Percentiles rank a stretch among this genome's conserved stretches.
phyloP scores from a whole-genome alignment of 2,329 filamentous ascomycete genomes.

The Bipolaris victoriae region DNA sequence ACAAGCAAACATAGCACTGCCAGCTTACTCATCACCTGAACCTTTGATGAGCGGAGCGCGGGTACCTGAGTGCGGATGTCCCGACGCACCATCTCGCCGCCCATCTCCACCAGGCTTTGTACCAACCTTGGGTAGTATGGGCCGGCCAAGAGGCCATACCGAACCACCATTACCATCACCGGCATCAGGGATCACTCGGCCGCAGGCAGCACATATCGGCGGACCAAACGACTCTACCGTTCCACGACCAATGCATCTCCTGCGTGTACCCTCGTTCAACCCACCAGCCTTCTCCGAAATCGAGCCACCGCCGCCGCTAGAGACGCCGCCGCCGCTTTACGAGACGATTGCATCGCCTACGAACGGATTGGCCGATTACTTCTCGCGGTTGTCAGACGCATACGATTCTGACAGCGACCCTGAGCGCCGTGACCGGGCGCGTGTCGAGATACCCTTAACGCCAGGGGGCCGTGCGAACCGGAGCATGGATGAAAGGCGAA shows the following conservation, averaged over 20 bases:
- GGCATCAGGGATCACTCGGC: constrained; percentile 56
- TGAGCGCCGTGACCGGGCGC: constrained; percentile 48
- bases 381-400: constrained; percentile 73
- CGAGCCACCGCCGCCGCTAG: constrained; percentile 71
- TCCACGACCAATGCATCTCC: constrained; percentile 79
- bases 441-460: constrained; percentile 66
- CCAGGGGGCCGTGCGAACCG: constrained; percentile 66
- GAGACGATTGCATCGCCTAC: constrained; percentile 77
- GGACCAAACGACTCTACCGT: constrained; percentile 56
- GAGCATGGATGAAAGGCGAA: constrained; percentile 68
- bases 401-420: constrained; percentile 66
- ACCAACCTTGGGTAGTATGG: constrained; percentile 66
- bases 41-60: constrained; percentile 37
- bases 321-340: constrained; percentile 86
- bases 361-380: constrained; percentile 81
- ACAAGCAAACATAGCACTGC: constrained; percentile 83
- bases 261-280: constrained; percentile 84
- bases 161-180: constrained; percentile 27
- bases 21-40: constrained; percentile 73
- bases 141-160: constrained; percentile 40
- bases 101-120: constrained; percentile 57
- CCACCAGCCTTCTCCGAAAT: constrained; percentile 88
- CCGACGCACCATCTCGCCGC: constrained; percentile 64
- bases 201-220: constrained; percentile 53
- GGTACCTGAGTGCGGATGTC: constrained; percentile 66